Evolutionary conservation across 257 asterid genomes (phyloP).

Genomic region (Gentiana dahurica): DNA sequence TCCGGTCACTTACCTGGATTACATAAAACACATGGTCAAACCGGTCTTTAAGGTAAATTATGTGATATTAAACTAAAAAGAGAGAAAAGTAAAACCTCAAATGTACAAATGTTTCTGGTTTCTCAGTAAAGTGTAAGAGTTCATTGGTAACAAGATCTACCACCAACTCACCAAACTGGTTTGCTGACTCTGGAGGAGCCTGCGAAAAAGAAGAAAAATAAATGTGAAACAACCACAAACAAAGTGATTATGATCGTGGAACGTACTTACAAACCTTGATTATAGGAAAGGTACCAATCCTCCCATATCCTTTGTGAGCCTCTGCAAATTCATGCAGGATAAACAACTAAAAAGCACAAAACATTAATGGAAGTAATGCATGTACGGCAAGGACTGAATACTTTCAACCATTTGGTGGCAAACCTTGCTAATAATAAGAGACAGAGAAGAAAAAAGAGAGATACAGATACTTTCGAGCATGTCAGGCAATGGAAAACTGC

Average conservation of each 20-base stretch:
- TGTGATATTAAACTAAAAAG: background rate
- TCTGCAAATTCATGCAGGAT: constrained; percentile 20
- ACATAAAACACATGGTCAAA: background rate
- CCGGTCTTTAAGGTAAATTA: no score
- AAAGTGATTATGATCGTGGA: background rate
- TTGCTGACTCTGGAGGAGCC: constrained; percentile 87
- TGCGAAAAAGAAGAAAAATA: constrained; percentile 15
- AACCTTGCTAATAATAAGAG: constrained; percentile 3
- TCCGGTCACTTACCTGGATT: constrained; percentile 78
- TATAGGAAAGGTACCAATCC: constrained; percentile 65
- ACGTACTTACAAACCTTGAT: constrained; percentile 29
- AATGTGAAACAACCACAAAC: background rate
- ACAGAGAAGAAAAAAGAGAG: constrained; percentile 2
- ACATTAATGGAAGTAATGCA: background rate
- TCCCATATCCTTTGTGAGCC: constrained; percentile 61
- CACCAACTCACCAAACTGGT: constrained; percentile 80
- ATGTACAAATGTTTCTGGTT: constrained; percentile 84
- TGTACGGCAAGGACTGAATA: no score
- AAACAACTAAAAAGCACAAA: background rate
- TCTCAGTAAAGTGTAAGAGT: constrained; percentile 77
- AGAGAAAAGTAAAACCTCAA: background rate
- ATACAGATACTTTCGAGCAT: constrained; percentile 39
- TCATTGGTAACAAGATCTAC: constrained; percentile 72
- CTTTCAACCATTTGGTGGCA: constrained; percentile 10
- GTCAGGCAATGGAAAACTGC: constrained; percentile 62